Percentiles rank a stretch among this genome's conserved stretches.
These are phyloP conservation scores for Chrysoporthe deuterocubensis DNA, from an alignment of 2,329 filamentous ascomycete genomes.

Conservation along the genomic window DNA sequence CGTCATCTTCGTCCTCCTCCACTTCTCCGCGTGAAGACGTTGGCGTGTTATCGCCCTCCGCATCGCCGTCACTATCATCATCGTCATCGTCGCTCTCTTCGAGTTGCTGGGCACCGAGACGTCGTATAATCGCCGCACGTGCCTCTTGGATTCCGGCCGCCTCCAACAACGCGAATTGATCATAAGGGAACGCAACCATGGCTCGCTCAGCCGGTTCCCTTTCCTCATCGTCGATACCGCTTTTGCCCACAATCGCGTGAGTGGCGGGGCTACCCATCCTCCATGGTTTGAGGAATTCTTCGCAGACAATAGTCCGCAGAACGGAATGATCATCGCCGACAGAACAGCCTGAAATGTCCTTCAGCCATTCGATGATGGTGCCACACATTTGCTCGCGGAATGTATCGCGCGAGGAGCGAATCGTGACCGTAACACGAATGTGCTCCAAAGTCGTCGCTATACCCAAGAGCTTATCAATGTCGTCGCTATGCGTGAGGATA, in stretches of 20 bases:
- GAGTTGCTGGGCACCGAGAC: constrained; percentile 15
- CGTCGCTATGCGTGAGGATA: constrained; percentile 75
- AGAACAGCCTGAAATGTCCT: constrained; percentile 87
- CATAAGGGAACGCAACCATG: constrained; percentile 43
- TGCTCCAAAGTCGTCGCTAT: constrained; percentile 90
- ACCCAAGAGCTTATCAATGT: constrained; percentile 72
- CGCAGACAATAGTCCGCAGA: constrained; percentile 80
- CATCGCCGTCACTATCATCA: constrained; percentile 53
- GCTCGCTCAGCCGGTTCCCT: constrained; percentile 50
- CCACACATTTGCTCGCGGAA: constrained; percentile 98
- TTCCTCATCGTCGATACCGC: constrained; percentile 83
- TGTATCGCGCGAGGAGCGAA: constrained; percentile 89
- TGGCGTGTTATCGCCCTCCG: constrained; percentile 41
- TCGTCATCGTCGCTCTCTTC: constrained; percentile 47
- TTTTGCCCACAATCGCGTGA: constrained; percentile 76
- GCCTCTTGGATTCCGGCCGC: constrained; percentile 37
- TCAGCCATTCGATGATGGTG: constrained; percentile 95
- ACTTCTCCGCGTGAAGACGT: constrained; percentile 38
- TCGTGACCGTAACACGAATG: constrained; percentile 94
- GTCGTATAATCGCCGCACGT: constrained; percentile 30
- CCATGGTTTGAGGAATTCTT: constrained; percentile 90
- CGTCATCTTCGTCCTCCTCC: constrained; percentile 48
- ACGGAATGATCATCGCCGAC: constrained; percentile 81
- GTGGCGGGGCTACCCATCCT: constrained; percentile 80
- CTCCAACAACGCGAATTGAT: constrained; percentile 37